Conservation (phyloP, 768 basidiomycete species). For the Gloeopeniophorella convolvens region DNA sequence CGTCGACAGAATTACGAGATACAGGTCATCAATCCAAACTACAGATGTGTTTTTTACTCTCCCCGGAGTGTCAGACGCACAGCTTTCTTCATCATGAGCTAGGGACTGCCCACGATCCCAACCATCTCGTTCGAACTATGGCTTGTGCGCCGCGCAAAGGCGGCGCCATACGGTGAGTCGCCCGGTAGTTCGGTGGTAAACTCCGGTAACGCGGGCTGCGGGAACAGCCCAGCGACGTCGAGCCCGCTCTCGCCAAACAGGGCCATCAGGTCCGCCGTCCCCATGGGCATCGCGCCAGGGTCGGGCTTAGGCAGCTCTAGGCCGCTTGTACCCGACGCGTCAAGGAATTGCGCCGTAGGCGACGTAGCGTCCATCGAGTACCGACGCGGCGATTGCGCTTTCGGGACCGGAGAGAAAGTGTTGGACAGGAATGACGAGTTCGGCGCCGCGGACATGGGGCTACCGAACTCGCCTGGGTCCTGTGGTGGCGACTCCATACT, state of each 20-base stretch:
- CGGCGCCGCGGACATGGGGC: neutral
- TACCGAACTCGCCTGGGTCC: constrained; percentile 13
- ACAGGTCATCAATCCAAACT: neutral
- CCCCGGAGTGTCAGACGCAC: neutral
- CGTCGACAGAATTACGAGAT: neutral
- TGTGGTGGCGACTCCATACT: constrained; percentile 8
- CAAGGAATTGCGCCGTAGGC: neutral
- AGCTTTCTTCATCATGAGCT: neutral
- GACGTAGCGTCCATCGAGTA: neutral
- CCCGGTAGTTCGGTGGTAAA: neutral
- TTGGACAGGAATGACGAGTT: neutral
- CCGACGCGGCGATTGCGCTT: neutral
- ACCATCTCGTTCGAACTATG: neutral
- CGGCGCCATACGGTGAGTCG: neutral
- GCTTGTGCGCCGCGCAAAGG: neutral
- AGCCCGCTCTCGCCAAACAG: constrained; percentile 9
- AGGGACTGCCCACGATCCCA: neutral
- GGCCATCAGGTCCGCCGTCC: constrained; percentile 13
- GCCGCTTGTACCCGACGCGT: neutral
- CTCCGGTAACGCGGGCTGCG: neutral
- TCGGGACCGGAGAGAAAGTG: neutral
- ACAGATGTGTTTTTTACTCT: neutral
- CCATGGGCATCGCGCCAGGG: neutral
- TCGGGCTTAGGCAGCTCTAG: neutral
- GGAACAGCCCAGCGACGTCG: constrained; percentile 4